Conservation (phyloP, 2,329 filamentous ascomycete species). For the Ilyonectria destructans region DNA sequence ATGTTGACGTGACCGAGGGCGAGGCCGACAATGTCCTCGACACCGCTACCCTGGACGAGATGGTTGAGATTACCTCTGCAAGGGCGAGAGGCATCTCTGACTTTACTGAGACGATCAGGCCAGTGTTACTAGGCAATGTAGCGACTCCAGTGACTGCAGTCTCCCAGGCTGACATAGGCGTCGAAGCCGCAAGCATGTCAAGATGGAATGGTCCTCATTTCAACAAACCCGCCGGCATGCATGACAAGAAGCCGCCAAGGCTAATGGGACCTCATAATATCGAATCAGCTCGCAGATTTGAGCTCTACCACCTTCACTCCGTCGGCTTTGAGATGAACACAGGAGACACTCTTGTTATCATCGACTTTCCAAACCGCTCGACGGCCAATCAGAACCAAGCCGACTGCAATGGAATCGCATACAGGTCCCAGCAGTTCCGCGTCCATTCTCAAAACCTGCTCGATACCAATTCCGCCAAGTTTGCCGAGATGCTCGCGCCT, state of each 20-base stretch:
- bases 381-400: constrained; percentile 35
- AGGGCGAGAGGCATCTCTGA: background rate
- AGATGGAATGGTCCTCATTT: constrained; percentile 37
- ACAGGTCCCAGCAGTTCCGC: constrained; percentile 57
- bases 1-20: background rate
- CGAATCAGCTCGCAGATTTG: constrained; percentile 43
- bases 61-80: constrained; percentile 1
- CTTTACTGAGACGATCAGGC: background rate
- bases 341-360: constrained; percentile 64
- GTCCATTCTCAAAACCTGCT: constrained; percentile 65
- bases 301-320: constrained; percentile 50
- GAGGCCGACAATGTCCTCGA: background rate
- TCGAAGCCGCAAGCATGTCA: constrained; percentile 21
- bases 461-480: constrained; percentile 63
- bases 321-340: constrained; percentile 47
- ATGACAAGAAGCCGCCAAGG: background rate
- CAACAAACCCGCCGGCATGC: constrained; percentile 34
- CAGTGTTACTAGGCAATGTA: background rate
- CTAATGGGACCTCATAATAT: constrained; percentile 40
- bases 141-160: background rate
- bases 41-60: too few relatives aligned
- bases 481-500: constrained; percentile 62
- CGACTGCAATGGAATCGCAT: constrained; percentile 57
- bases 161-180: background rate
- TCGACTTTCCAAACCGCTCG: constrained; percentile 56